Evolutionary conservation across 345 rosid genomes (phyloP), one percentile per base, ranked within the genome.

Genomic region (Raphanus raphanistrum): DNA sequence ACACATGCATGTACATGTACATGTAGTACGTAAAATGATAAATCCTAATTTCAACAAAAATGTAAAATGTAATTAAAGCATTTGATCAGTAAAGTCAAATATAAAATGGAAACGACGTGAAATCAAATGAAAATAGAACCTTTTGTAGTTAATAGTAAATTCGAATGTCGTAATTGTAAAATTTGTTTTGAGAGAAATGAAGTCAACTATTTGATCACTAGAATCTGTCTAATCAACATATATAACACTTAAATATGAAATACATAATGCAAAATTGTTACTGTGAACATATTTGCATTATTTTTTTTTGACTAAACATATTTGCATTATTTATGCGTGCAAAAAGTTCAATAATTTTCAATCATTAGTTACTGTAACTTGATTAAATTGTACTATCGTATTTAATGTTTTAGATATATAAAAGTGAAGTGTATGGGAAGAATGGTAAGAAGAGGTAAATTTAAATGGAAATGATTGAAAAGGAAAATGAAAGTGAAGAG

Each of bases 381-480:
- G 17, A 12, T 8, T 5, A 36, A 26, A 16, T 57, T 4, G 7
- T 48, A 7, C 2, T 12, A 66, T 7, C 9, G 0, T 68, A 3
- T 31, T 5, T 32, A n/a, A 15, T 50, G 10, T 50, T 68, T 29
- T n/a, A n/a, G 4, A 28, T 27, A 45, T 66, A 55, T 6, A 5
- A 2, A 66, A 66, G 2, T 16, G 12, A 31, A 2, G 3, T 60
- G 38, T 32, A 32, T 15, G 26, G 68, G 45, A 48, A 26, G 58
- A 70, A 70, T 63, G 35, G 3, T 27, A 31, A 61, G 50, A 36
- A 73, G 70, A 45, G 8, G 5, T 17, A 26, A 13, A 32, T 25
- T 63, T 60, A 62, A 71, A 65, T 66, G 17, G 68, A 55, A 59
- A 78, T 78, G 65, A 73, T 66, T 79, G 63, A 71, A 67, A 64